phyloP scores from a whole-genome alignment of 2,329 filamentous ascomycete species.

The Tolypocladium tropicale region DNA sequence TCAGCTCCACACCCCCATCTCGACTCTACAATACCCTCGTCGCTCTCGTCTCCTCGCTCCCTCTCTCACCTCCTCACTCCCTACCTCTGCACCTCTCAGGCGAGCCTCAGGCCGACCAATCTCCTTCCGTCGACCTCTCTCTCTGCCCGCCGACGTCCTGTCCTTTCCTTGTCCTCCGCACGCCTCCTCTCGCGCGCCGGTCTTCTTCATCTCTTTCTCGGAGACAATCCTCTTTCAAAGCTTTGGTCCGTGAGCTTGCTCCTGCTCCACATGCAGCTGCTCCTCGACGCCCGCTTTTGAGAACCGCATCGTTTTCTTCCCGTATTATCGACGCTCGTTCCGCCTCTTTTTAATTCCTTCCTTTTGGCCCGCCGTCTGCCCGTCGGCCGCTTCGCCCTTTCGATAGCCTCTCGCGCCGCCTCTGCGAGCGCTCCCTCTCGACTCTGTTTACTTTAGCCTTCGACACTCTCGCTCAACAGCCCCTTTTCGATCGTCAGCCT shows the following conservation, averaged over 20 bases:
- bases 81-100: slow-evolving; percentile 13
- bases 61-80: slow-evolving; percentile 19
- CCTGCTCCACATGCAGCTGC: slow-evolving; percentile 17
- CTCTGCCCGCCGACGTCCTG: slow-evolving; percentile 6
- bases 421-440: slow-evolving; percentile 10
- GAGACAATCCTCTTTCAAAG: slow-evolving; percentile 14
- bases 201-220: slow-evolving; percentile 13
- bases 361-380: slow-evolving; percentile 9
- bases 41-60: slow-evolving; percentile 21
- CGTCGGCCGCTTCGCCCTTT: background rate
- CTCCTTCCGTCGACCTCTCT: slow-evolving; percentile 8
- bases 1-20: slow-evolving; percentile 11
- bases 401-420: background rate
- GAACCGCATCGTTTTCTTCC: slow-evolving; percentile 12
- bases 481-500: slow-evolving; percentile 2
- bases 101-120: slow-evolving; percentile 5
- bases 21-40: slow-evolving; percentile 11
- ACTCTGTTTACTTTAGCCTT: slow-evolving; percentile 5
- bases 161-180: slow-evolving; percentile 4
- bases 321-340: slow-evolving; percentile 20
- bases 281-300: slow-evolving; percentile 15
- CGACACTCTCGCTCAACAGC: slow-evolving; percentile 7
- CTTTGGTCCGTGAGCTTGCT: slow-evolving; percentile 4
- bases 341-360: slow-evolving; percentile 20
- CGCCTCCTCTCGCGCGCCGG: slow-evolving; percentile 8